A percentile compares a stretch with the other conserved stretches of the same genome.
phyloP scores from a whole-genome alignment of 306 rosid genomes.

The Lagenaria siceraria region DNA sequence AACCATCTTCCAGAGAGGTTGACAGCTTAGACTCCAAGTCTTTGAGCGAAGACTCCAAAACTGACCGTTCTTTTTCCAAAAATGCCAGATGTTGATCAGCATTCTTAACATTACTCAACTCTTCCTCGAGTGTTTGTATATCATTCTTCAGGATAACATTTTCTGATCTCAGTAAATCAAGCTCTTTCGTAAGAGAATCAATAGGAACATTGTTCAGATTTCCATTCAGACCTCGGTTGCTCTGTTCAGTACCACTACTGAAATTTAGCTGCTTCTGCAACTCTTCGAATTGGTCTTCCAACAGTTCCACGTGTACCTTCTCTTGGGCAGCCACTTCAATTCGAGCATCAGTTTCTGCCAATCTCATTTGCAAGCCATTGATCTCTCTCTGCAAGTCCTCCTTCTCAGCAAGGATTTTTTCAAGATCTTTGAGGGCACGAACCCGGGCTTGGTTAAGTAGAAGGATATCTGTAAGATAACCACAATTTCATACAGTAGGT shows the following conservation, averaged over 20 bases:
- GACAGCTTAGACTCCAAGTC: slow-evolving; percentile 60
- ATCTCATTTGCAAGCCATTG: slow-evolving; percentile 44
- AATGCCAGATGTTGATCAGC: slow-evolving; percentile 45
- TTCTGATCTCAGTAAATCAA: slow-evolving; percentile 59
- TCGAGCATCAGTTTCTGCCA: slow-evolving; percentile 67
- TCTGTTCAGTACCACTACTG: slow-evolving; percentile 25
- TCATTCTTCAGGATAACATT: slow-evolving; percentile 47
- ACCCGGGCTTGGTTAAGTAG: slow-evolving; percentile 74
- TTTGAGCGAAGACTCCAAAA: slow-evolving; percentile 52
- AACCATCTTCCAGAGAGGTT: slow-evolving; percentile 54
- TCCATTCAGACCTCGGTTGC: slow-evolving; percentile 1
- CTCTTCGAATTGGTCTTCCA: slow-evolving; percentile 53
- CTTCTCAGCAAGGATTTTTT: slow-evolving; percentile 61
- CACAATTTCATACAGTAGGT: neutral
- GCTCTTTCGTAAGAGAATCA: slow-evolving; percentile 32
- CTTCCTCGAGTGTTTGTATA: slow-evolving; percentile 39
- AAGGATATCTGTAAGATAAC: slow-evolving; percentile 49
- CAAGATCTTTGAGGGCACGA: slow-evolving; percentile 63
- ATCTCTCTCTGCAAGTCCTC: slow-evolving; percentile 64
- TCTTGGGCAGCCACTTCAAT: slow-evolving; percentile 58
- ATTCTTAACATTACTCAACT: slow-evolving; percentile 35
- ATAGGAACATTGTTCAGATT: slow-evolving; percentile 13
- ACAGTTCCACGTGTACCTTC: slow-evolving; percentile 46
- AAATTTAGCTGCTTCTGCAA: slow-evolving; percentile 33
- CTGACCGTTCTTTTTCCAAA: slow-evolving; percentile 59